Conservation (phyloP, 78 protist species). For the Dictyostelium brefeldianum region DNA sequence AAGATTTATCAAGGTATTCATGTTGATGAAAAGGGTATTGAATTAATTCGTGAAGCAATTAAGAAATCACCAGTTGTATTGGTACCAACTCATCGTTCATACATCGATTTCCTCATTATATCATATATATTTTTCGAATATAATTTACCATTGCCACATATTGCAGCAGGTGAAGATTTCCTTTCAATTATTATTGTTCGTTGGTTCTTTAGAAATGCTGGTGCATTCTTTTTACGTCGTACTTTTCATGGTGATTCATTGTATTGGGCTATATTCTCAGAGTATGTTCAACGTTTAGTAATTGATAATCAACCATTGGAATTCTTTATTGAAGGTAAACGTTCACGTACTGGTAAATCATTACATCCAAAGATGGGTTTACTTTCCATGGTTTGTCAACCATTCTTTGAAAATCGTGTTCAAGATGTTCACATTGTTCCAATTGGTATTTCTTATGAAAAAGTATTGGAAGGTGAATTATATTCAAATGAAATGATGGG, state of each 20-base stretch:
- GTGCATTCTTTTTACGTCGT: constrained; percentile 91
- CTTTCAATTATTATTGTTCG: constrained; percentile 65
- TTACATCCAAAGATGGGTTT: constrained; percentile 89
- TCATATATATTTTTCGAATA: constrained; percentile 85
- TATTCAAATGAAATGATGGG: constrained; percentile 82
- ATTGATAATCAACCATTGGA: constrained; percentile 81
- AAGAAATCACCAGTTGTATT: constrained; percentile 87
- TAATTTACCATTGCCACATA: constrained; percentile 89
- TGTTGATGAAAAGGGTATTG: constrained; percentile 86
- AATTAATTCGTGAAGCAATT: constrained; percentile 63
- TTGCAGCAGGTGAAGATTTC: constrained; percentile 89
- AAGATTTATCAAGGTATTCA: constrained; percentile 81
- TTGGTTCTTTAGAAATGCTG: constrained; percentile 85
- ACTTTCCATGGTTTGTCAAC: constrained; percentile 54
- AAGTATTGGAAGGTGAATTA: constrained; percentile 83
- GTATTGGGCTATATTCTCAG: constrained; percentile 85
- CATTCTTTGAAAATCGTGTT: constrained; percentile 81
- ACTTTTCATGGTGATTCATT: constrained; percentile 89
- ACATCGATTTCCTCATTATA: constrained; percentile 90
- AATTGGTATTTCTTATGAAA: constrained; percentile 83
- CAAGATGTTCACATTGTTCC: constrained; percentile 83
- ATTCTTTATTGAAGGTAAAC: constrained; percentile 92
- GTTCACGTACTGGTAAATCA: constrained; percentile 88
- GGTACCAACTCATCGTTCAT: constrained; percentile 88
- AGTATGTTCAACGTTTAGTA: constrained; percentile 85